Conservation (phyloP, 495 filamentous ascomycete genomes). For the Trypethelium eluteriae region DNA sequence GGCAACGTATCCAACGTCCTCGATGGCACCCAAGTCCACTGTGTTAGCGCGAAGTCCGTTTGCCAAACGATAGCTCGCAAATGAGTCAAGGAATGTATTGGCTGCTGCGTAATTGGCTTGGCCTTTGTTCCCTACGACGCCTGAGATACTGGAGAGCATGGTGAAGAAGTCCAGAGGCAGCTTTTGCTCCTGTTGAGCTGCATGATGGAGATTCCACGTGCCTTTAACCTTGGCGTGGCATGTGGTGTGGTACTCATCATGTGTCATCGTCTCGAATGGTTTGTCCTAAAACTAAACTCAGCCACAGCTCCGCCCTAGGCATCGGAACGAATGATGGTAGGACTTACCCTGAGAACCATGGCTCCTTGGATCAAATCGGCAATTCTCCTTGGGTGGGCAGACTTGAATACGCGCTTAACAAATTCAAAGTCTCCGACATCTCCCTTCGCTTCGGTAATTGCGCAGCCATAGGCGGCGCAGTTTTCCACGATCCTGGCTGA, state of each 20-base stretch:
- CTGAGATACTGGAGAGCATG: slow-evolving; percentile 14
- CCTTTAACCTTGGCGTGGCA: slow-evolving; percentile 10
- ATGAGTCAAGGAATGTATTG: slow-evolving; percentile 12
- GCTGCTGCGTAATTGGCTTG: slow-evolving; percentile 18
- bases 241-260: background rate
- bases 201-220: slow-evolving; percentile 13
- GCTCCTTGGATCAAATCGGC: slow-evolving; percentile 16
- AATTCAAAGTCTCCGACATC: slow-evolving; percentile 16
- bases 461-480: slow-evolving; percentile 14
- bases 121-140: slow-evolving; percentile 9
- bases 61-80: slow-evolving; percentile 4
- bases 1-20: slow-evolving; percentile 10
- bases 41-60: background rate
- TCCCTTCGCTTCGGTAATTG: slow-evolving; percentile 14
- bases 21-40: slow-evolving; percentile 14
- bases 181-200: background rate
- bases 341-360: slow-evolving; percentile 17
- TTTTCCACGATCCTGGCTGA: slow-evolving; percentile 14
- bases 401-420: slow-evolving; percentile 13
- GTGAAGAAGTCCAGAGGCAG: slow-evolving; percentile 17
- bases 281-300: background rate
- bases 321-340: too few species aligned
- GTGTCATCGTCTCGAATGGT: slow-evolving; percentile 7
- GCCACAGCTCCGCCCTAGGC: background rate
- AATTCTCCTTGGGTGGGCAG: slow-evolving; percentile 8